Percentiles rank a stretch among this genome's conserved stretches.
phyloP scores from a whole-genome alignment of 176 grass and related monocot species.

The Typha latifolia region DNA sequence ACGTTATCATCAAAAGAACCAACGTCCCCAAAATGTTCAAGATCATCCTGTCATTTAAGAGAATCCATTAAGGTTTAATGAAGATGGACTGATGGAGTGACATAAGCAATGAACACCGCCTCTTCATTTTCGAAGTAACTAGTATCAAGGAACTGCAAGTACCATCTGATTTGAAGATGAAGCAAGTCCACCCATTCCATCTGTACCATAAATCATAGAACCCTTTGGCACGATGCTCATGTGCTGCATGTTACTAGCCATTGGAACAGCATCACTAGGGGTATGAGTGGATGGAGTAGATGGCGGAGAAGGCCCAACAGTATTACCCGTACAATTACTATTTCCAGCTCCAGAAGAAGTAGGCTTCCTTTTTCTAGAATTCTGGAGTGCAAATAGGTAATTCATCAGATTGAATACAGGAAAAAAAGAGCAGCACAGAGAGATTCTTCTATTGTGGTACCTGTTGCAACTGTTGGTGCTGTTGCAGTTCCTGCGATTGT shows the following conservation, averaged over 20 bases:
- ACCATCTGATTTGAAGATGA: constrained; percentile 91
- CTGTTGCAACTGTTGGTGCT: constrained; percentile 71
- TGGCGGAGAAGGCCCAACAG: constrained; percentile 67
- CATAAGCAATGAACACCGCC: not conserved
- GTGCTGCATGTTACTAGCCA: constrained; percentile 37
- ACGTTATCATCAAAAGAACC: constrained; percentile 86
- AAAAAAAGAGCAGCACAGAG: not conserved
- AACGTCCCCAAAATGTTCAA: constrained; percentile 76
- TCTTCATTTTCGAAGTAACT: not conserved
- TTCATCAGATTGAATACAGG: not conserved
- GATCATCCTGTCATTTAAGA: constrained; percentile 56
- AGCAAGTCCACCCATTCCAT: constrained; percentile 59
- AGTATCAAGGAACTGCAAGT: constrained; percentile 6
- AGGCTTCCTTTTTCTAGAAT: constrained; percentile 74
- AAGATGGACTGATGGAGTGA: not conserved
- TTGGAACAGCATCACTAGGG: constrained; percentile 54
- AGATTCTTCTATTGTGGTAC: constrained; percentile 12
- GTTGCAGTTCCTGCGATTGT: constrained; percentile 55
- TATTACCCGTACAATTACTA: constrained; percentile 87
- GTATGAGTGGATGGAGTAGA: constrained; percentile 93
- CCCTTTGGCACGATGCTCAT: constrained; percentile 50
- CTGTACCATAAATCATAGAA: constrained; percentile 52
- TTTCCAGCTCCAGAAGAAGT: constrained; percentile 87
- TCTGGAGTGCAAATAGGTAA: constrained; percentile 39
- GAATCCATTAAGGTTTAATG: not conserved